Evolutionary conservation across 148 eudicot genomes (phyloP).

Genomic region (Selenicereus undatus): DNA sequence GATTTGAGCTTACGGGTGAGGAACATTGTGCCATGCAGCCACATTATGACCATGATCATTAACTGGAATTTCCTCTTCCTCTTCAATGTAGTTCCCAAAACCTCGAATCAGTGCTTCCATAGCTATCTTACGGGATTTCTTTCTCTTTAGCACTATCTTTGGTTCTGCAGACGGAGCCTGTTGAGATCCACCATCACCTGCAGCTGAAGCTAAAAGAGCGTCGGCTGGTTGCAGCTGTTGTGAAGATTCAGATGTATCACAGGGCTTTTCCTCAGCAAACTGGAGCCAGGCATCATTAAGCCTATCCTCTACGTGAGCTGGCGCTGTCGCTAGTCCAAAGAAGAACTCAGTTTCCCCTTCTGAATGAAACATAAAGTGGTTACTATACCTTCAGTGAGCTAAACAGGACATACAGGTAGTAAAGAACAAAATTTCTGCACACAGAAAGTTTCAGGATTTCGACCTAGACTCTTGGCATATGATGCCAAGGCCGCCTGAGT

Average conservation of each 20-base stretch:
- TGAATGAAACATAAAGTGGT: conserved; percentile 23
- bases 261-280: conserved; percentile 68
- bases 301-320: conserved; percentile 95
- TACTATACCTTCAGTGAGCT: neutral
- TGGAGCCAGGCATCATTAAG: conserved; percentile 97
- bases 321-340: conserved; percentile 97
- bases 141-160: conserved; percentile 45
- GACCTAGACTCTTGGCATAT: neutral
- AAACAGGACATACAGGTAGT: neutral
- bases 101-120: conserved; percentile 98
- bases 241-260: conserved; percentile 41
- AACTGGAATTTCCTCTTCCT: conserved; percentile 40
- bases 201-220: conserved; percentile 58
- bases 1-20: conserved; percentile 70
- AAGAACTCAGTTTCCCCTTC: conserved; percentile 73
- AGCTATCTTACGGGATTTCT: conserved; percentile 61
- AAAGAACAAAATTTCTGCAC: neutral
- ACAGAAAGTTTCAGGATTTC: neutral
- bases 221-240: conserved; percentile 47
- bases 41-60: conserved; percentile 65
- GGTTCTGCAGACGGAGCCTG: conserved; percentile 40
- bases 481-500: too few relatives aligned
- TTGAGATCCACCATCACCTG: conserved; percentile 79
- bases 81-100: conserved; percentile 50
- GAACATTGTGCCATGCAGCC: conserved; percentile 99